Evolutionary conservation across 73 alveolate genomes (phyloP), one percentile per base, ranked within the genome.

Genomic region (Symbiodinium natans): DNA sequence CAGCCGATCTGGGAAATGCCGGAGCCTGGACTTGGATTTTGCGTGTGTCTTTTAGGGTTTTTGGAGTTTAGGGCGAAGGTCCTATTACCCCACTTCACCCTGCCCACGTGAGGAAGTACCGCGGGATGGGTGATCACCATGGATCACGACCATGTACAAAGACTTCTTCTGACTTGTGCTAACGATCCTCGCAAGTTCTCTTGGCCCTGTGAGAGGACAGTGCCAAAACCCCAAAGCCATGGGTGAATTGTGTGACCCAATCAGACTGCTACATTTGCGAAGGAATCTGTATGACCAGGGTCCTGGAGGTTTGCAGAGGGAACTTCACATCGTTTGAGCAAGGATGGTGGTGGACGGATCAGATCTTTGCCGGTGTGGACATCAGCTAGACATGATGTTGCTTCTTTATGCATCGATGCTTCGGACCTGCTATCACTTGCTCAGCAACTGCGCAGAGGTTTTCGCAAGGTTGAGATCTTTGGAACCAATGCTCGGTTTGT

Each of bases 1-100:
- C 59, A 52, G 33, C 94, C 94, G 83, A 80, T 86, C 40, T 86
- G 94, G 94, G 83, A 86, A 43, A 86, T 86, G 94, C 94, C 94
- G 0, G 94, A 1, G 17, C 34, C 87, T 38, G 31, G 31, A 34
- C 85, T n/a, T 9, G 41, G 27, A 74, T 27, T 52, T 21, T n/a
- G 41, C 17, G 84, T 27, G 10, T 73, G 71, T 40, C 39, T 83
- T 9, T 39, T 27, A 82, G 73, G 73, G 48, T 33, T 2, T 41
- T 39, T n/a, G 38, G 82, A 46, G 39, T 85, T 13, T 33, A n/a
- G 41, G 36, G 33, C 38, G 1, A 68, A 29, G 33, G 38, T 52
- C 71, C 71, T n/a, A n/a, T 46, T 46, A 46, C 59, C 59, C 13
- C 13, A 13, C 13, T 46, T 13, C 59, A 46, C n/a, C n/a, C n/a